Percentiles rank a stretch among this genome's conserved stretches.
These are phyloP conservation scores for Xylaria grammica DNA, from an alignment of 495 filamentous ascomycete species.

Conservation along the genomic window DNA sequence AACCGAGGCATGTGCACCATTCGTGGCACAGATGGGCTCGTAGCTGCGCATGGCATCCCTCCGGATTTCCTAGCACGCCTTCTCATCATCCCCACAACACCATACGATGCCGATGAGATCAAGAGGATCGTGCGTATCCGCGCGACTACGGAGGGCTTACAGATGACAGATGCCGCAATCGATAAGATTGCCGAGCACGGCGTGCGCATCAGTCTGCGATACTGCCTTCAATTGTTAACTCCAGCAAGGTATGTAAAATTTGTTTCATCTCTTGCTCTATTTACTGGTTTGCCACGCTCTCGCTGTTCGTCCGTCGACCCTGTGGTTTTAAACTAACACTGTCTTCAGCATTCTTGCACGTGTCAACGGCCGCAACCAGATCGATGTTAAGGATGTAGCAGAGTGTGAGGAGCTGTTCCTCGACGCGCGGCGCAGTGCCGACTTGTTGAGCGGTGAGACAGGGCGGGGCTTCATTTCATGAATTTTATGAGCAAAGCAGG, in stretches of 20 bases:
- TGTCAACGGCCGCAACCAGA: constrained; percentile 71
- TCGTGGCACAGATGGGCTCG: constrained; percentile 79
- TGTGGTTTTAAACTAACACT: constrained; percentile 3
- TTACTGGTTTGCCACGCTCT: background rate
- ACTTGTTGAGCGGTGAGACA: constrained; percentile 67
- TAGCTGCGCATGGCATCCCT: constrained; percentile 90
- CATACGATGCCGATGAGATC: constrained; percentile 85
- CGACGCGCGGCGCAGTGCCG: constrained; percentile 83
- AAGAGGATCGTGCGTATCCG: constrained; percentile 85
- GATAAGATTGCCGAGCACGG: constrained; percentile 86
- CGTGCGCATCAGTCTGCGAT: constrained; percentile 83
- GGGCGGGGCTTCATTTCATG: constrained; percentile 65
- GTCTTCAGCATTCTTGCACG: constrained; percentile 58
- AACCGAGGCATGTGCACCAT: constrained; percentile 93
- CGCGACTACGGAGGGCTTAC: constrained; percentile 77
- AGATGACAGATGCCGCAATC: constrained; percentile 79
- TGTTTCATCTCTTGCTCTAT: background rate
- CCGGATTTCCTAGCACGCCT: constrained; percentile 90
- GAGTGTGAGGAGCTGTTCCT: constrained; percentile 91
- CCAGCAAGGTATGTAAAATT: constrained; percentile 64
- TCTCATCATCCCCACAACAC: constrained; percentile 91
- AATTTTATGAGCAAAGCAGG: constrained; percentile 20
- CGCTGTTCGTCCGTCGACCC: background rate
- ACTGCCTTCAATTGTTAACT: constrained; percentile 90
- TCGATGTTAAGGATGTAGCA: constrained; percentile 81